Conservation (phyloP, 345 rosid species). For the Viola odorata region DNA sequence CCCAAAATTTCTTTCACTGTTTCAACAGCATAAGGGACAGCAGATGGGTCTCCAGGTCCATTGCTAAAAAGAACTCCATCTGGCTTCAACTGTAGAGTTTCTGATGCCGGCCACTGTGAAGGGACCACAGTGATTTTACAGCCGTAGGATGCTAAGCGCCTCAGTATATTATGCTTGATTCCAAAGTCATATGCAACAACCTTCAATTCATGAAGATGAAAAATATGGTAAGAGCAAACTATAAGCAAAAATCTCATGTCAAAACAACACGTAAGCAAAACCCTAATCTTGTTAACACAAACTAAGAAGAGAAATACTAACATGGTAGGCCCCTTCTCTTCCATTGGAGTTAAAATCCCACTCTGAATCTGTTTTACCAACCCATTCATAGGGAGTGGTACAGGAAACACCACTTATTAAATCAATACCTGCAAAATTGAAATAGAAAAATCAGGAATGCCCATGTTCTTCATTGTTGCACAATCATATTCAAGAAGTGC, state of each 20-base stretch:
- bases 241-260: slow-evolving; percentile 6
- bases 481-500: not conserved
- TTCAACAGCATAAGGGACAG: slow-evolving; percentile 90
- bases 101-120: slow-evolving; percentile 82
- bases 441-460: slow-evolving; percentile 5
- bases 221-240: slow-evolving; percentile 11
- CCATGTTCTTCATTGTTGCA: not conserved
- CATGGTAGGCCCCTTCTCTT: slow-evolving; percentile 42
- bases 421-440: slow-evolving; percentile 60
- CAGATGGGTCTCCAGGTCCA: slow-evolving; percentile 98
- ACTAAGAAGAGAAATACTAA: slow-evolving; percentile 31
- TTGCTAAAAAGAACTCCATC: slow-evolving; percentile 96
- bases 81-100: slow-evolving; percentile 73
- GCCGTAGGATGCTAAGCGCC: slow-evolving; percentile 77
- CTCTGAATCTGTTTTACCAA: slow-evolving; percentile 54
- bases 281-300: no score
- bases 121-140: slow-evolving; percentile 91
- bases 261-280: slow-evolving; percentile 1
- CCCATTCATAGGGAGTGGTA: slow-evolving; percentile 77
- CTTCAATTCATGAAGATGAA: slow-evolving; percentile 33
- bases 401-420: slow-evolving; percentile 79
- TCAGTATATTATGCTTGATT: slow-evolving; percentile 83
- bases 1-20: slow-evolving; percentile 75
- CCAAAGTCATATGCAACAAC: slow-evolving; percentile 89
- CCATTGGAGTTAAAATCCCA: slow-evolving; percentile 70